phyloP scores from a whole-genome alignment of 2,329 filamentous ascomycete genomes.

The Balansia obtecta region DNA sequence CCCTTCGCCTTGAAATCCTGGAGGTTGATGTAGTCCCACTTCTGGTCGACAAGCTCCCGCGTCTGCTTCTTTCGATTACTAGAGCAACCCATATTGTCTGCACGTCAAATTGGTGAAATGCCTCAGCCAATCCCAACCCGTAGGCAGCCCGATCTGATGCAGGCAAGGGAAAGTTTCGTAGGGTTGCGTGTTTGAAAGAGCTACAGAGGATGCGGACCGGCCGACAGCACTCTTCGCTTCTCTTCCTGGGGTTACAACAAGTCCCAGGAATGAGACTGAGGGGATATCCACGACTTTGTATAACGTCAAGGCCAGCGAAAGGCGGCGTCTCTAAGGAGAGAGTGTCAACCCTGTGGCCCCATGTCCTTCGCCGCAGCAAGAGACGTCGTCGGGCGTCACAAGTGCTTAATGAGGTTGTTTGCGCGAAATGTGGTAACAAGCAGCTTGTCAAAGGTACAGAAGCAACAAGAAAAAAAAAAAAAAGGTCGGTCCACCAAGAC shows the following conservation, averaged over 20 bases:
- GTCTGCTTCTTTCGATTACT: constrained; percentile 48
- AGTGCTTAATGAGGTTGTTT: neutral
- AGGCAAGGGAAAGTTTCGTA: neutral
- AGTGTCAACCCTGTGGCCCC: neutral
- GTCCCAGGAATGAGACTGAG: neutral
- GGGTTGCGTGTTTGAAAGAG: constrained; percentile 1
- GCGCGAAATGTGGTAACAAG: neutral
- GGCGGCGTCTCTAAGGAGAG: neutral
- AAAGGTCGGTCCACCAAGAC: neutral
- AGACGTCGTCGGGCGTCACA: neutral
- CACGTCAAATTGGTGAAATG: neutral
- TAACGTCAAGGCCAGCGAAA: neutral
- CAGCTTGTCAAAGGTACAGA: neutral
- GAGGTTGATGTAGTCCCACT: constrained; percentile 79
- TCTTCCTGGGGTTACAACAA: constrained; percentile 21
- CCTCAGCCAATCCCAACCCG: neutral
- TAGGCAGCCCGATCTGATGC: neutral
- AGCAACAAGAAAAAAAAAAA: no score
- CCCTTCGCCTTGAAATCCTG: constrained; percentile 75
- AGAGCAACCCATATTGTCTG: constrained; percentile 49
- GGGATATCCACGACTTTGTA: neutral
- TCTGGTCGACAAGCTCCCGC: constrained; percentile 67
- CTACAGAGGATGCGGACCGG: constrained; percentile 20
- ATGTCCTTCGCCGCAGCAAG: neutral
- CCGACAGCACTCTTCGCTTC: constrained; percentile 32